Evolutionary conservation across 1,284 basidiomycete species (phyloP), one percentile per base, ranked within the genome.

Genomic region (Cryptococcus floricola): DNA sequence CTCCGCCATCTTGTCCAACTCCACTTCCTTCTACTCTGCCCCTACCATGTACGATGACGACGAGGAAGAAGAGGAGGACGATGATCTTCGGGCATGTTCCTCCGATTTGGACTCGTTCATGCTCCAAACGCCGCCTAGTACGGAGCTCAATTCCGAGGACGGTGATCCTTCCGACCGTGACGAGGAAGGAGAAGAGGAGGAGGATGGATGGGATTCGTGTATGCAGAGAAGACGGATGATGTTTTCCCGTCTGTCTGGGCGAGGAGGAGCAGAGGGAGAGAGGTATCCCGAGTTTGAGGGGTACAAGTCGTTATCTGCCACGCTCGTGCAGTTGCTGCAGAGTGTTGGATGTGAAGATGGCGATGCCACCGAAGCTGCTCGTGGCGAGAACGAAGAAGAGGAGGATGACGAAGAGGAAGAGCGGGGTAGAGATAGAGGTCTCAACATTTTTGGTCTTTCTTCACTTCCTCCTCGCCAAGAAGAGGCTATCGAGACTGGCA

Each of bases 201-300:
- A 61, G 8, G 61, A 63, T 34, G 65, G 70, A 49, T 74, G 72
- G 72, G 65, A 68, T 50, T 67, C 67, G 54, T 73, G 71, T 55
- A 68, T 72, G 61, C 70, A 71, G 39, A 54, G 74, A 31, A 58
- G 73, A 38, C 48, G 71, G 42, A 71, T 73, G 69, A 74, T 76
- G 72, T 76, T 76, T 52, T 69, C 70, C 12, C 56, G 61, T 39
- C 66, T 74, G 67, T 61, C 62, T 41, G 53, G 61, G 16, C 52
- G 48, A 5, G 18, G 51, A 43, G 19, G 37, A 9, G 51, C 45
- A n/a, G 27, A 45, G 1, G 61, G 61, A 5, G 59, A 59, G 16
- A 53, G 61, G 31, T 66, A 69, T 48, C 70, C 69, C 25, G 66
- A 71, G 56, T 74, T 75, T 48, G 72, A 74, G 49, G 74, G 74